phyloP scores from a whole-genome alignment of 768 basidiomycete species.

The Zangia roseola region DNA sequence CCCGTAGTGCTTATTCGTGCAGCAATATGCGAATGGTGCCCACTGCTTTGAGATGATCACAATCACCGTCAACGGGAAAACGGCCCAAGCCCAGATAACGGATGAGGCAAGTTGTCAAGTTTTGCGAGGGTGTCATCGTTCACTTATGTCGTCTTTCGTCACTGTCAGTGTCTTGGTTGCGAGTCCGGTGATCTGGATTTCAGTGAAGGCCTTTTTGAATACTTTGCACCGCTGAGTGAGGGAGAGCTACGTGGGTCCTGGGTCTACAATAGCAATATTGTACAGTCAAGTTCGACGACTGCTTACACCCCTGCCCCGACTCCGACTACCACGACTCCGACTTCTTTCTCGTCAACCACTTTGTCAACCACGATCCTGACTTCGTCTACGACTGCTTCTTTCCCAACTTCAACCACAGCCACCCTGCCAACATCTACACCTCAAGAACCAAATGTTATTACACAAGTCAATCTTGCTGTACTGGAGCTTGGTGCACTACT shows the following conservation, averaged over 20 bases:
- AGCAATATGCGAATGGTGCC: conserved; percentile 41
- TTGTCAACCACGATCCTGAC: conserved; percentile 8
- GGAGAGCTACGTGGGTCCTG: conserved; percentile 44
- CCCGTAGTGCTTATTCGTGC: not conserved
- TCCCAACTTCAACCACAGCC: conserved; percentile 6
- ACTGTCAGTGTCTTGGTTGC: conserved; percentile 40
- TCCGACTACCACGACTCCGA: conserved; percentile 10
- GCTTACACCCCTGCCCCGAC: conserved; percentile 1
- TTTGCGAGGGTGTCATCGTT: not conserved
- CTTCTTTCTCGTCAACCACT: conserved; percentile 10
- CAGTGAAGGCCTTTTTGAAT: conserved; percentile 43
- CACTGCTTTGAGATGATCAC: conserved; percentile 47
- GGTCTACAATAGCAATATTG: conserved; percentile 32
- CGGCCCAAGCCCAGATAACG: conserved; percentile 41
- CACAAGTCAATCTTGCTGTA: conserved; percentile 26
- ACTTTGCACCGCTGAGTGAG: conserved; percentile 33
- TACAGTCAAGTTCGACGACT: conserved; percentile 21
- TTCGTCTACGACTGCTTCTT: conserved; percentile 11
- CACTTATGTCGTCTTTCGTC: not conserved
- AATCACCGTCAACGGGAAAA: conserved; percentile 38
- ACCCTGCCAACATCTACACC: conserved; percentile 16
- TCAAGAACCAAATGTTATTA: conserved; percentile 20
- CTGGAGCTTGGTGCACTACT: conserved; percentile 24
- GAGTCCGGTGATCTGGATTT: conserved; percentile 44
- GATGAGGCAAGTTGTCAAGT: conserved; percentile 38